Conservation (phyloP, 495 filamentous ascomycete species). For the Penicillium parvum region DNA sequence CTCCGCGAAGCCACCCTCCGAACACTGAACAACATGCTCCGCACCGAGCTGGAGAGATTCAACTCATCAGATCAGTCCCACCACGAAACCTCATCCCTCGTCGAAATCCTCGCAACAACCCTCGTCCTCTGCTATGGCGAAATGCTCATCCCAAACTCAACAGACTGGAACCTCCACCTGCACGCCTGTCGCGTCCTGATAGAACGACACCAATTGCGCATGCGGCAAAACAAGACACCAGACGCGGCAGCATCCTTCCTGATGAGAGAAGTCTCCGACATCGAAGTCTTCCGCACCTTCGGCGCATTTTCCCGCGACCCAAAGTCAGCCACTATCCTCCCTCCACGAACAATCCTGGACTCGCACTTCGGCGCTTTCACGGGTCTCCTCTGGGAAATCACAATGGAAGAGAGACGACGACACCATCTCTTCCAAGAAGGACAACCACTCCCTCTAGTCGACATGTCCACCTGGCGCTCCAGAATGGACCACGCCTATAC, state of each 20-base stretch:
- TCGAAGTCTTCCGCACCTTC: slow-evolving; percentile 6
- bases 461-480: slow-evolving; percentile 1
- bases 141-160: slow-evolving; percentile 7
- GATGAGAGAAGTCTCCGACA: slow-evolving; percentile 5
- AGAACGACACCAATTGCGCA: not conserved
- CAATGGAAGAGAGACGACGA: slow-evolving; percentile 5
- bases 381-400: slow-evolving; percentile 6
- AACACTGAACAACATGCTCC: not conserved
- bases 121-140: slow-evolving; percentile 9
- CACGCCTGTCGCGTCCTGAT: slow-evolving; percentile 6
- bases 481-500: not conserved
- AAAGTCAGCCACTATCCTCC: not conserved
- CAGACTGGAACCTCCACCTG: slow-evolving; percentile 8
- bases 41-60: not conserved
- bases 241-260: slow-evolving; percentile 2
- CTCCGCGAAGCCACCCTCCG: slow-evolving; percentile 4
- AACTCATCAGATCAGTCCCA: not conserved
- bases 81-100: not conserved
- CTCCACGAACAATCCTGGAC: not conserved
- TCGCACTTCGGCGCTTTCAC: slow-evolving; percentile 3
- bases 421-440: not conserved
- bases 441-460: not conserved
- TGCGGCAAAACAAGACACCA: not conserved
- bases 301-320: slow-evolving; percentile 6
- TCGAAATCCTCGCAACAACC: slow-evolving; percentile 5